Evolutionary conservation across 2,329 filamentous ascomycete genomes (phyloP).

Genomic region (Aspergillus jensenii): DNA sequence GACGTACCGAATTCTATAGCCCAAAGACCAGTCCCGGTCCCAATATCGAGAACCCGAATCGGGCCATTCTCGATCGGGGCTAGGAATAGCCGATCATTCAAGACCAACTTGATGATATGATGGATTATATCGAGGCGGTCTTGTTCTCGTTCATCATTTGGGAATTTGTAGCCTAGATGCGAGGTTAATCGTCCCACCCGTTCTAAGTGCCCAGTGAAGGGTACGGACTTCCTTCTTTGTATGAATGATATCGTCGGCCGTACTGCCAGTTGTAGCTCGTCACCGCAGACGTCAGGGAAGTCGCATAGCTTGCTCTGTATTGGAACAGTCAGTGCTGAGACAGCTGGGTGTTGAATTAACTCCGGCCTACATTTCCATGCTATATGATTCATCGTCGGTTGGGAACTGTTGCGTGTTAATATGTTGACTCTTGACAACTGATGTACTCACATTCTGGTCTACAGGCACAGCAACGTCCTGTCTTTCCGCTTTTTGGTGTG

Average conservation of each 20-base stretch:
- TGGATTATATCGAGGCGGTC: conserved; percentile 19
- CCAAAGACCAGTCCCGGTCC: conserved; percentile 29
- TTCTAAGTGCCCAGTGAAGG: not conserved
- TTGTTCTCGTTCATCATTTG: conserved; percentile 12
- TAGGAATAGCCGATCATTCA: conserved; percentile 27
- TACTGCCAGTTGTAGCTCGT: not conserved
- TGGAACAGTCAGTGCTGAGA: not conserved
- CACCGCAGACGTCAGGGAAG: conserved; percentile 1
- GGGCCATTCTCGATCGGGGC: conserved; percentile 16
- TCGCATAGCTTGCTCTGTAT: conserved; percentile 2
- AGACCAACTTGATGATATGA: conserved; percentile 27
- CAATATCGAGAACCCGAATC: conserved; percentile 24
- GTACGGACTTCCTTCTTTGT: conserved; percentile 8
- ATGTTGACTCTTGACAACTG: too few relatives aligned
- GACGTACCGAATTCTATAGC: conserved; percentile 24
- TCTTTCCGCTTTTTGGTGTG: not conserved
- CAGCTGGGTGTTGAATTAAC: not conserved
- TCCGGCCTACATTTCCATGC: not conserved
- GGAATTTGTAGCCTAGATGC: conserved; percentile 9
- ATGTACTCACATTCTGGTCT: not conserved
- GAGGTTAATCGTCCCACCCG: not conserved
- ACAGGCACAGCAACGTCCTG: not conserved
- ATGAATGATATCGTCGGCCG: conserved; percentile 6
- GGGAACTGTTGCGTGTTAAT: not conserved
- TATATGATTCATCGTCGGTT: not conserved